Conservation (phyloP, 2,329 filamentous ascomycete genomes). For the Neonectria coccinea region DNA sequence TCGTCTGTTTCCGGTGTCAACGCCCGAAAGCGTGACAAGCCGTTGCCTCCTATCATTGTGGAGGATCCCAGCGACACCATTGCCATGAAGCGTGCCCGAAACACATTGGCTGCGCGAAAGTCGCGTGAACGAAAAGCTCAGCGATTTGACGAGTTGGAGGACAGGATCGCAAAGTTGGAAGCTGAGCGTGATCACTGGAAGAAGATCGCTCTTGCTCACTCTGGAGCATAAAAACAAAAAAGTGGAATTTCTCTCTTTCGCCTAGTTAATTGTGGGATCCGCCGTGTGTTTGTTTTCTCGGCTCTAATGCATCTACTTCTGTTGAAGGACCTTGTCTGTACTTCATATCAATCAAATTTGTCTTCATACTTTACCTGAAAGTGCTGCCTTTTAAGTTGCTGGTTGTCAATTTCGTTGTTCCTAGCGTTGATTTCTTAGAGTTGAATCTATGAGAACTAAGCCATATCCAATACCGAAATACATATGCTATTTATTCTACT, state of each 20-base stretch:
- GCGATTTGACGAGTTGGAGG: slow-evolving; percentile 79
- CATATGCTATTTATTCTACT: no score
- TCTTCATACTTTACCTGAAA: neutral
- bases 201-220: slow-evolving; percentile 61
- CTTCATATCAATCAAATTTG: slow-evolving; percentile 6
- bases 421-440: no score
- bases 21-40: slow-evolving; percentile 82
- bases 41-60: slow-evolving; percentile 81
- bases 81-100: slow-evolving; percentile 93
- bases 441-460: neutral
- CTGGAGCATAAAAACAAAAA: slow-evolving; percentile 50
- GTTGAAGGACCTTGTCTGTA: slow-evolving; percentile 9
- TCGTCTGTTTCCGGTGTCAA: slow-evolving; percentile 78
- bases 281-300: slow-evolving; percentile 20
- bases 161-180: slow-evolving; percentile 76
- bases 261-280: slow-evolving; percentile 25
- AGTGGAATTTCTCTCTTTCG: slow-evolving; percentile 49
- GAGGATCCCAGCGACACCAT: slow-evolving; percentile 78
- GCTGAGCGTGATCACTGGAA: slow-evolving; percentile 76
- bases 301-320: slow-evolving; percentile 4
- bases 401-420: no score
- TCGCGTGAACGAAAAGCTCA: slow-evolving; percentile 88
- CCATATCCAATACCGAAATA: neutral
- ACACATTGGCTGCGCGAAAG: slow-evolving; percentile 93
- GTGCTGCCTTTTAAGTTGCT: no score